Conservation (phyloP, 495 filamentous ascomycete genomes). For the Aspergillus baeticus region DNA sequence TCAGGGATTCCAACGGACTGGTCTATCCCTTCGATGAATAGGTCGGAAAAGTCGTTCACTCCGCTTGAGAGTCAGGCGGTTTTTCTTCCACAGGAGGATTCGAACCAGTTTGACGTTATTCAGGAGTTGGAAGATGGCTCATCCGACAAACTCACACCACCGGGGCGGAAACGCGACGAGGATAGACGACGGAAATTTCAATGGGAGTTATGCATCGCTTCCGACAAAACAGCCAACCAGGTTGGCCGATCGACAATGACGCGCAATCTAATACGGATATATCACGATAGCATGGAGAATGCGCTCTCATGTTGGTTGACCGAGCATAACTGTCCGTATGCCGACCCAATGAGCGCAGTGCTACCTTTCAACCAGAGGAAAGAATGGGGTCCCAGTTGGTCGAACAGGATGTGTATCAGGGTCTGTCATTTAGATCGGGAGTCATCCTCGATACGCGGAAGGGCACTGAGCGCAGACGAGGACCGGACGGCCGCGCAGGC, state of each 20-base stretch:
- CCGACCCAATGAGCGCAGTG: background rate
- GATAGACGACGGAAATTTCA: background rate
- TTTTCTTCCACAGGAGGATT: background rate
- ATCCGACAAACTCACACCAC: background rate
- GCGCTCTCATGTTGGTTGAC: conserved; percentile 1
- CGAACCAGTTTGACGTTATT: background rate
- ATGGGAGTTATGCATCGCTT: background rate
- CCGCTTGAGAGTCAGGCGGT: background rate
- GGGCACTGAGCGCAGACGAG: background rate
- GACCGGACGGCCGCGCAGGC: background rate
- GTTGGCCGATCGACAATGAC: background rate
- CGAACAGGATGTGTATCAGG: conserved; percentile 1
- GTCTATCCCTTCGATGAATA: too few relatives aligned
- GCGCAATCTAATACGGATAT: background rate
- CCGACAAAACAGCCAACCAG: background rate
- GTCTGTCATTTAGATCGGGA: background rate
- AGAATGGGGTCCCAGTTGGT: conserved; percentile 3
- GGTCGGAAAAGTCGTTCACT: background rate
- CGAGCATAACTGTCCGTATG: conserved; percentile 1
- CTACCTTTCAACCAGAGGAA: background rate
- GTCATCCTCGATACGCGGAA: background rate
- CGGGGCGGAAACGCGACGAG: background rate
- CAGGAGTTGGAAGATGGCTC: background rate
- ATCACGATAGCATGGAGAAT: conserved; percentile 7
- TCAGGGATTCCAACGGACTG: too few relatives aligned